Percentiles rank a stretch among this genome's conserved stretches.
phyloP scores from a whole-genome alignment of 2,329 filamentous ascomycete genomes.

The Aureobasidium sp. region DNA sequence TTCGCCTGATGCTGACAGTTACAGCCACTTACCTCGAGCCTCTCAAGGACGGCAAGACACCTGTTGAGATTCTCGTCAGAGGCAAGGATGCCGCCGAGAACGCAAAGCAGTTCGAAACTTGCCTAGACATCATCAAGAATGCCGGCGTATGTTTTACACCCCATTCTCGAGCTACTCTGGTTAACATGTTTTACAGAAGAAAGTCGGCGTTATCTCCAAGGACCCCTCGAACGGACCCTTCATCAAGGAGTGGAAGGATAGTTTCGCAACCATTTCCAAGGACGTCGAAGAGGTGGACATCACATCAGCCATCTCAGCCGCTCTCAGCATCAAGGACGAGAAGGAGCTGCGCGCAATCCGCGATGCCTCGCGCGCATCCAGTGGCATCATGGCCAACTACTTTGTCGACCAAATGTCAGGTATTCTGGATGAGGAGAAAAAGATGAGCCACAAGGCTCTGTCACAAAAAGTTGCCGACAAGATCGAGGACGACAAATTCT shows the following conservation, averaged over 20 bases:
- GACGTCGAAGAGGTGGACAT: conserved; percentile 87
- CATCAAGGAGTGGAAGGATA: conserved; percentile 90
- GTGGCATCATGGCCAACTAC: conserved; percentile 89
- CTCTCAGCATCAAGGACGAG: conserved; percentile 90
- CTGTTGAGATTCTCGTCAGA: conserved; percentile 82
- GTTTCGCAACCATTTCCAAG: conserved; percentile 68
- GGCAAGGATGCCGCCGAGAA: conserved; percentile 90
- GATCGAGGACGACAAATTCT: conserved; percentile 89
- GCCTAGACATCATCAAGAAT: conserved; percentile 76
- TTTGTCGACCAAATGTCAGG: conserved; percentile 98
- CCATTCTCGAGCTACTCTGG: neutral
- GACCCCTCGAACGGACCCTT: conserved; percentile 81
- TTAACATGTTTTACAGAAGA: conserved; percentile 52
- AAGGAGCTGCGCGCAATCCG: conserved; percentile 90
- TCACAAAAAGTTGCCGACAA: conserved; percentile 85
- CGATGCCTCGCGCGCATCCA: conserved; percentile 87
- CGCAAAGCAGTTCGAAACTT: conserved; percentile 77
- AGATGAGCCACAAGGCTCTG: conserved; percentile 81
- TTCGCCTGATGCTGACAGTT: conserved; percentile 25
- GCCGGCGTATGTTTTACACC: conserved; percentile 58
- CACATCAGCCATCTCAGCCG: conserved; percentile 69
- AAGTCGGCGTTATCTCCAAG: conserved; percentile 79
- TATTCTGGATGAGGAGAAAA: conserved; percentile 92
- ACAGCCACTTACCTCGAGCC: conserved; percentile 86
- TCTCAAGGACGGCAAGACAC: conserved; percentile 84